phyloP scores from a whole-genome alignment of 257 asterid genomes.

The Plantago major region DNA sequence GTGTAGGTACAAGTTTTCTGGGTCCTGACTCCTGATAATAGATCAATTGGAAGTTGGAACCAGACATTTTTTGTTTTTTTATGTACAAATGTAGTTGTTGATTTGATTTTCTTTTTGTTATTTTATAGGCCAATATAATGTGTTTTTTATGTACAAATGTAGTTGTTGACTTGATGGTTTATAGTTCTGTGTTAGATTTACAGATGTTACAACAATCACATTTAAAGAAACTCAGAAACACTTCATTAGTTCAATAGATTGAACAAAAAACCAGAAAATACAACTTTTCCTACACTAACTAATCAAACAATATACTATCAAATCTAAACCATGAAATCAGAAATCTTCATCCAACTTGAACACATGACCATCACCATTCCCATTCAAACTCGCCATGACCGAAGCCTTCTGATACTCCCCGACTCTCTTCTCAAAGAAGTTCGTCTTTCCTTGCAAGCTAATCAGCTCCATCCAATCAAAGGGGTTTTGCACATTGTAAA shows the following conservation, averaged over 20 bases:
- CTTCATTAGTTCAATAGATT: slow-evolving; percentile 1
- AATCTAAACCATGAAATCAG: slow-evolving; percentile 21
- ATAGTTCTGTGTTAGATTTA: too few relatives aligned
- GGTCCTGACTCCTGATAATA: too few relatives aligned
- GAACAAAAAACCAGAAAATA: not conserved
- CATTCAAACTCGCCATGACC: slow-evolving; percentile 65
- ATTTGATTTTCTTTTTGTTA: too few relatives aligned
- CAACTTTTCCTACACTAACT: not conserved
- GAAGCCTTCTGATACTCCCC: slow-evolving; percentile 96
- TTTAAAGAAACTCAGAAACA: not conserved
- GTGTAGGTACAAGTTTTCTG: too few relatives aligned
- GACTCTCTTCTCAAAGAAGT: slow-evolving; percentile 92
- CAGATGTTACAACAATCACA: too few relatives aligned
- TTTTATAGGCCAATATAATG: too few relatives aligned
- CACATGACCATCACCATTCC: slow-evolving; percentile 44
- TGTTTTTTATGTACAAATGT: too few relatives aligned
- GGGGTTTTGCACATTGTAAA: slow-evolving; percentile 64
- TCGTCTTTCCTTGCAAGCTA: slow-evolving; percentile 92
- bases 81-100: too few relatives aligned
- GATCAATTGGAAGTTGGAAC: too few relatives aligned
- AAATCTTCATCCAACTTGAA: slow-evolving; percentile 83
- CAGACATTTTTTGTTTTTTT: too few relatives aligned
- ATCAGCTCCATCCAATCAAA: slow-evolving; percentile 98
- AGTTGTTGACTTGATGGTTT: too few relatives aligned
- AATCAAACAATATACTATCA: not conserved